These are phyloP conservation scores for Ascochyta viciae-villosae DNA, from an alignment of 2,329 filamentous ascomycete species.

Conservation along the genomic window DNA sequence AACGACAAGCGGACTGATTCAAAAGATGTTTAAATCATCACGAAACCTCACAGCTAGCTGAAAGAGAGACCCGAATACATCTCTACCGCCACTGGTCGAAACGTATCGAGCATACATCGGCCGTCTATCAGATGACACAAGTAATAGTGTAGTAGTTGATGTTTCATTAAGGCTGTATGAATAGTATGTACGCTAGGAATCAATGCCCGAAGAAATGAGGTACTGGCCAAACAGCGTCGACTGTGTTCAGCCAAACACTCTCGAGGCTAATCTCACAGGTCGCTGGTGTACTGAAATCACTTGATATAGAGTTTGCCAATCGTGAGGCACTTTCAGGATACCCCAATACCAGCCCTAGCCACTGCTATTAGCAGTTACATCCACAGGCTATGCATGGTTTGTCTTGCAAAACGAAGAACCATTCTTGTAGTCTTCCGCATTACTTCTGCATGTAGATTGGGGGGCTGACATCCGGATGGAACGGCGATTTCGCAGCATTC, in stretches of 20 bases:
- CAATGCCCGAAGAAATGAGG: neutral
- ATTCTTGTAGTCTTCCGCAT: neutral
- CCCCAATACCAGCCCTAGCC: neutral
- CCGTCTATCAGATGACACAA: neutral
- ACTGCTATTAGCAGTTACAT: slow-evolving; percentile 3
- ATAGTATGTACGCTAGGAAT: slow-evolving; percentile 11
- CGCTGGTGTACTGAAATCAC: neutral
- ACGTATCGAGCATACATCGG: neutral
- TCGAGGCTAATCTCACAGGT: neutral
- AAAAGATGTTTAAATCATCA: slow-evolving; percentile 67
- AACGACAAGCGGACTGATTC: slow-evolving; percentile 83
- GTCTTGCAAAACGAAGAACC: neutral
- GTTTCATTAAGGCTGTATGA: slow-evolving; percentile 9
- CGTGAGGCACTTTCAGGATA: slow-evolving; percentile 5
- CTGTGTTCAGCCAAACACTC: neutral
- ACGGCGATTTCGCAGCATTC: slow-evolving; percentile 36
- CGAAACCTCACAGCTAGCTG: neutral
- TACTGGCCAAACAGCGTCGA: neutral
- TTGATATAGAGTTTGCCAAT: neutral
- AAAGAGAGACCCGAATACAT: neutral
- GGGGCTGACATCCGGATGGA: slow-evolving; percentile 35
- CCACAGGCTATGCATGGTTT: neutral
- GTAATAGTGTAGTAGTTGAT: neutral
- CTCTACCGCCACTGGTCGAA: neutral
- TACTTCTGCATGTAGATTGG: slow-evolving; percentile 35